A percentile compares a stretch with the other conserved stretches of the same genome.
These are phyloP conservation scores for Stylonectria norvegica DNA, from an alignment of 2,329 filamentous ascomycete genomes.

Conservation along the genomic window DNA sequence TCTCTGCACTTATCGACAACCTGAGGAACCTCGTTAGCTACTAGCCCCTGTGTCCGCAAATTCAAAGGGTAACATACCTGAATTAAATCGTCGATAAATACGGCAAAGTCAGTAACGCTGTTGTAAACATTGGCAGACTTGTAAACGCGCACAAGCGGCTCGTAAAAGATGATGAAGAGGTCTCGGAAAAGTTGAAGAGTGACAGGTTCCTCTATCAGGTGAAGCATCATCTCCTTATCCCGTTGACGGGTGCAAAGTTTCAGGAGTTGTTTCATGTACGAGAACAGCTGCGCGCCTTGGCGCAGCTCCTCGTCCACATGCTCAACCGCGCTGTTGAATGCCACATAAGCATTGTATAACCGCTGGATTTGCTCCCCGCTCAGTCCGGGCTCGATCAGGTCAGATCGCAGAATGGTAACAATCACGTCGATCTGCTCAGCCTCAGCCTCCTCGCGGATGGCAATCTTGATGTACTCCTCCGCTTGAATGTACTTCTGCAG, in stretches of 20 bases:
- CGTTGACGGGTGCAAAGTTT: slow-evolving; percentile 88
- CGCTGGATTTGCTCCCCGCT: slow-evolving; percentile 72
- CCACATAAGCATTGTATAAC: slow-evolving; percentile 91
- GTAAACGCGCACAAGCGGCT: slow-evolving; percentile 93
- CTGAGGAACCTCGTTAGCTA: slow-evolving; percentile 33
- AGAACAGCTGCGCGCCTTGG: slow-evolving; percentile 87
- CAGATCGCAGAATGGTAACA: slow-evolving; percentile 78
- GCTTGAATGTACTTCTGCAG: slow-evolving; percentile 75
- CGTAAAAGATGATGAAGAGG: slow-evolving; percentile 97
- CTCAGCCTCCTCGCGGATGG: slow-evolving; percentile 69
- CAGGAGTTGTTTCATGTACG: slow-evolving; percentile 88
- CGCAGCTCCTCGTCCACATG: slow-evolving; percentile 85
- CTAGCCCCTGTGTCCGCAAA: too few species aligned
- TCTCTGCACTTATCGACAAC: slow-evolving; percentile 64
- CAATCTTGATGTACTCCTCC: slow-evolving; percentile 69
- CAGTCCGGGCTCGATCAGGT: slow-evolving; percentile 69
- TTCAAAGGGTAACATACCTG: slow-evolving; percentile 47
- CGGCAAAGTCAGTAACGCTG: slow-evolving; percentile 92
- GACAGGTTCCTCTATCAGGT: slow-evolving; percentile 93
- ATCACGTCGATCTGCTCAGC: slow-evolving; percentile 78
- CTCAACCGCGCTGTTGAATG: slow-evolving; percentile 92
- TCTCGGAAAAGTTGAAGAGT: slow-evolving; percentile 95
- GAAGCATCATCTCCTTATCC: slow-evolving; percentile 96
- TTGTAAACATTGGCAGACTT: slow-evolving; percentile 98
- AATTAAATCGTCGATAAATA: slow-evolving; percentile 91